Evolutionary conservation across 768 basidiomycete species (phyloP).

Genomic region (Termitomyces sp.): DNA sequence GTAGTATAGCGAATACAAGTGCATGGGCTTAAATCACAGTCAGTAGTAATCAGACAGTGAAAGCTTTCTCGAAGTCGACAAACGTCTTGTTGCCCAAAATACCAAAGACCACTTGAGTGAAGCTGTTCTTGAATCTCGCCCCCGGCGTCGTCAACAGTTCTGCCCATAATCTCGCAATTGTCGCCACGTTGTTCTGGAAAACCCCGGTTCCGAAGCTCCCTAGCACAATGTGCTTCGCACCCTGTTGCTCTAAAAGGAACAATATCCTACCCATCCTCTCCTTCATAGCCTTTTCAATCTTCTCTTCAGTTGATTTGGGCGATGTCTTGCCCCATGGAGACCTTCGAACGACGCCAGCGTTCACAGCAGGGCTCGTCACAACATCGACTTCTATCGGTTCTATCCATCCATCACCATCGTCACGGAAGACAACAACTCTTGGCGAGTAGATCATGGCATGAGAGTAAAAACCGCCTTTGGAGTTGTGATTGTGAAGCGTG

Average conservation of each 20-base stretch:
- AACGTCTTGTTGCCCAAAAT: constrained; percentile 37
- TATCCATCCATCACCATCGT: constrained; percentile 55
- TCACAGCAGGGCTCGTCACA: constrained; percentile 72
- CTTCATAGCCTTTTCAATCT: constrained; percentile 56
- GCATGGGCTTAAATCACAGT: neutral
- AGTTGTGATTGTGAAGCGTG: constrained; percentile 46
- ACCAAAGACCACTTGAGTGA: constrained; percentile 65
- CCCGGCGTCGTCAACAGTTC: constrained; percentile 48
- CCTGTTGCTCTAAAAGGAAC: constrained; percentile 59
- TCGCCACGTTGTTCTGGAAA: constrained; percentile 59
- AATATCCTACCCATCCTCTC: constrained; percentile 71
- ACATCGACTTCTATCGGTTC: constrained; percentile 61
- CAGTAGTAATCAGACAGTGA: constrained; percentile 1
- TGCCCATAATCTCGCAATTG: constrained; percentile 62
- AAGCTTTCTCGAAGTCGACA: constrained; percentile 19
- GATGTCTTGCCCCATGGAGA: constrained; percentile 14
- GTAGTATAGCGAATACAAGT: no score
- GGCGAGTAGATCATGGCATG: constrained; percentile 80
- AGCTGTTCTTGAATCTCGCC: constrained; percentile 54
- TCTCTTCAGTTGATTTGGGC: constrained; percentile 21
- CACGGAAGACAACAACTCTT: constrained; percentile 54
- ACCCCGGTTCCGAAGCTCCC: constrained; percentile 81
- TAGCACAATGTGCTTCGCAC: constrained; percentile 56
- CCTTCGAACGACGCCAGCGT: constrained; percentile 48
- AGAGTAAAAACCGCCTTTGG: constrained; percentile 60